Evolutionary conservation across 768 basidiomycete species (phyloP), one percentile per base, ranked within the genome.

Genomic region (Sarcomyxa edulis): DNA sequence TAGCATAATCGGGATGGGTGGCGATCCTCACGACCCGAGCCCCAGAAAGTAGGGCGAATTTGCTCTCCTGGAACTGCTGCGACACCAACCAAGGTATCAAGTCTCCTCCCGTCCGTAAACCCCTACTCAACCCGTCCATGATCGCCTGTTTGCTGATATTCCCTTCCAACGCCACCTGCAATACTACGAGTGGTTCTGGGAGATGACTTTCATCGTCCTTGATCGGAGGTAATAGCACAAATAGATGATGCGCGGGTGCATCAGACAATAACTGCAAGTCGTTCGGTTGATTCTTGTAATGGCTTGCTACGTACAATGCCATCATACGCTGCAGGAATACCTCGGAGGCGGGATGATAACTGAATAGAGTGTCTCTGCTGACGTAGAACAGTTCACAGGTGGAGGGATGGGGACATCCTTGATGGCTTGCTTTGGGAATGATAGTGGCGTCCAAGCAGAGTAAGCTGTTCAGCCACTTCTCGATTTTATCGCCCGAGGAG

Each of bases 261-360:
- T 99, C 96, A 8, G 86, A 89, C 59, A 98, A 78, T 36, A 99
- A 75, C 59, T 98, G 95, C n/a, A 99, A 72, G 57, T 99, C 96
- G 56, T 99, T 98, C 14, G 96, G 96, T 54, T 94, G 90, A 60
- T 98, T 99, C 64, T 99, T 99, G 69, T 99, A 99, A 58, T 99
- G 96, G 35, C 85, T 87, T 1, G 96, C 90, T 36, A 98, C 95
- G 60, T 97, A 99, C 2, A 98, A 72, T 12, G 90, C 84, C 93
- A 97, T 96, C 85, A 98, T 93, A 24, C 94, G 79, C 61, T 99
- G 96, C 20, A 99, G 74, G 69, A 99, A 99, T 22, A 89, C 73
- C 59, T 99, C 96, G n/a, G 86, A 89, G 6, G 94, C 96, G 3
- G 94, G 91, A 56, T 99, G 93, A 64, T 84, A 98, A 48, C 87